Conservation (phyloP, 805 yeast genomes). For the Candida berthetii region DNA sequence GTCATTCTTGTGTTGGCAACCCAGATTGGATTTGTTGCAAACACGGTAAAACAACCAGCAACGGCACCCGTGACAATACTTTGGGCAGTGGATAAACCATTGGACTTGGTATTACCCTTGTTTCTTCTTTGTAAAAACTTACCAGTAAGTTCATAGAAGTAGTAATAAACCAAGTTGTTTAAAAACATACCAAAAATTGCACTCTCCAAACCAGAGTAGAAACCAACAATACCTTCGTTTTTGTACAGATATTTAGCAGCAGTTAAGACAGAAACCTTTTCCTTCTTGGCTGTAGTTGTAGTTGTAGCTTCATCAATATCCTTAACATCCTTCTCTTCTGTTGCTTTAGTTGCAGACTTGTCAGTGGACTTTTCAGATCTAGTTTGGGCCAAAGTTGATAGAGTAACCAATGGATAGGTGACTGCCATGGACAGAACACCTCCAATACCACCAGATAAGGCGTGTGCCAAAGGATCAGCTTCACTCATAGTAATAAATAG, state of each 20-base stretch:
- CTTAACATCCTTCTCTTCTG: conserved; percentile 16
- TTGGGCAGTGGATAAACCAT: conserved; percentile 52
- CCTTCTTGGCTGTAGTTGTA: conserved; percentile 15
- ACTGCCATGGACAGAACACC: conserved; percentile 84
- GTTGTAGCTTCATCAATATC: conserved; percentile 13
- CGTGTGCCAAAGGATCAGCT: conserved; percentile 53
- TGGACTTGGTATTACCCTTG: conserved; percentile 19
- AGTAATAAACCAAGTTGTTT: conserved; percentile 86
- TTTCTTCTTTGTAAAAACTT: conserved; percentile 22
- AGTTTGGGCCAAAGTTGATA: conserved; percentile 89
- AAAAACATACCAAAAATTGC: conserved; percentile 82
- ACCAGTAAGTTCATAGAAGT: conserved; percentile 74
- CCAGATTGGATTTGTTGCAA: conserved; percentile 88
- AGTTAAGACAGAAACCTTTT: conserved; percentile 20
- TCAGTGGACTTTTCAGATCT: conserved; percentile 21
- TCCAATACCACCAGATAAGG: conserved; percentile 92
- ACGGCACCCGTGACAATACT: conserved; percentile 74
- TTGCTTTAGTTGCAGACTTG: conserved; percentile 2
- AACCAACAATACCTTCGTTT: conserved; percentile 59
- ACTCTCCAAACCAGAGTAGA: conserved; percentile 82
- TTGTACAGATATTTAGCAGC: conserved; percentile 41
- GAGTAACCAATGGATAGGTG: conserved; percentile 84
- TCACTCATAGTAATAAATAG: not conserved
- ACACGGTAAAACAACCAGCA: conserved; percentile 82
- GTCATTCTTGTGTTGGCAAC: conserved; percentile 90